These are phyloP conservation scores for Myxozyma neotropica DNA, from an alignment of 805 yeast genomes.

Conservation along the genomic window DNA sequence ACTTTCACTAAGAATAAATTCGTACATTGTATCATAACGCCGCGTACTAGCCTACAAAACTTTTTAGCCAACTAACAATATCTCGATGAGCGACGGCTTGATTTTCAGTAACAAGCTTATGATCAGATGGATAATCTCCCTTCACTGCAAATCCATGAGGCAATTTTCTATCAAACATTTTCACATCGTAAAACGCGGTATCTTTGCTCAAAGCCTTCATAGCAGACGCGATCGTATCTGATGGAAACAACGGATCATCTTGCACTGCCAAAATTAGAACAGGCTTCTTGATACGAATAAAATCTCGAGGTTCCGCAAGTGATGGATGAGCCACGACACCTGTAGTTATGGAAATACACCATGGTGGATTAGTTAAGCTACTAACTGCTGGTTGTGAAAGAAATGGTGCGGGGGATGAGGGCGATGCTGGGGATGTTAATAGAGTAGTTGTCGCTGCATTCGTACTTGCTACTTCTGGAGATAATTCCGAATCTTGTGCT, in stretches of 20 bases:
- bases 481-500: too few species aligned
- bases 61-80: slow-evolving; percentile 27
- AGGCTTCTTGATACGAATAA: slow-evolving; percentile 38
- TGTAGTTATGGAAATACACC: slow-evolving; percentile 33
- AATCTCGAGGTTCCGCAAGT: slow-evolving; percentile 37
- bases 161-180: slow-evolving; percentile 34
- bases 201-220: slow-evolving; percentile 29
- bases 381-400: not conserved
- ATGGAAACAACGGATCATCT: slow-evolving; percentile 39
- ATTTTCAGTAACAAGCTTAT: slow-evolving; percentile 21
- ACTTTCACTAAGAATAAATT: not conserved
- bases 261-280: slow-evolving; percentile 36
- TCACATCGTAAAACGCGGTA: slow-evolving; percentile 31
- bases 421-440: not conserved
- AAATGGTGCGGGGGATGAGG: slow-evolving; percentile 4
- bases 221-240: slow-evolving; percentile 32
- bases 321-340: slow-evolving; percentile 42
- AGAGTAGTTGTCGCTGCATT: not conserved
- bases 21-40: not conserved
- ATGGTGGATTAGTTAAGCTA: slow-evolving; percentile 21
- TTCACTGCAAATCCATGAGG: slow-evolving; percentile 50
- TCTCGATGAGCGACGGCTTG: slow-evolving; percentile 27
- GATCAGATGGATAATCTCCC: slow-evolving; percentile 43
- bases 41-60: slow-evolving; percentile 18
- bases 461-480: too few species aligned